Evolutionary conservation across 1,284 basidiomycete species (phyloP).

Genomic region (Rhodofomes roseus): DNA sequence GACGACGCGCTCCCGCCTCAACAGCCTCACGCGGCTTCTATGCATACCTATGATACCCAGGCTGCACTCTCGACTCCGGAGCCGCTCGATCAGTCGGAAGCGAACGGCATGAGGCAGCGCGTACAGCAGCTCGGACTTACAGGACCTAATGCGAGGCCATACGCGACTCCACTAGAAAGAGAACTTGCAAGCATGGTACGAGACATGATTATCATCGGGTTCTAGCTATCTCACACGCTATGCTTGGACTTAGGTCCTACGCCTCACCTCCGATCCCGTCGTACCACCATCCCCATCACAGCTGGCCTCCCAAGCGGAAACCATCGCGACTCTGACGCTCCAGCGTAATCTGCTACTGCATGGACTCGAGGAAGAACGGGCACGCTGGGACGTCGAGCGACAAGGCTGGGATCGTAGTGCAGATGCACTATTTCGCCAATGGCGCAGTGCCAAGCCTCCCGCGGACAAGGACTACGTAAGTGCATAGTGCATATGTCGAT

Average conservation of each 20-base stretch:
- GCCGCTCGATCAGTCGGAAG: conserved; percentile 28
- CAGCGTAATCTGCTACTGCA: conserved; percentile 57
- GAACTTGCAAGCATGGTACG: conserved; percentile 60
- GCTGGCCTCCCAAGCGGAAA: conserved; percentile 55
- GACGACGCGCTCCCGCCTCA: background rate
- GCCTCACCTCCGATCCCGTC: conserved; percentile 35
- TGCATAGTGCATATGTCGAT: conserved; percentile 7
- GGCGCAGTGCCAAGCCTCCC: conserved; percentile 32
- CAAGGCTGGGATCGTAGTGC: conserved; percentile 57
- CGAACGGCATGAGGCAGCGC: conserved; percentile 29
- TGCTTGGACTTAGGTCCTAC: conserved; percentile 41
- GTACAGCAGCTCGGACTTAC: conserved; percentile 23
- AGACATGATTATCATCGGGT: background rate
- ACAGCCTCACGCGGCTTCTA: background rate
- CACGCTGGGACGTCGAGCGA: conserved; percentile 46
- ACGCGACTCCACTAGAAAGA: conserved; percentile 35
- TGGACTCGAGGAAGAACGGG: conserved; percentile 50
- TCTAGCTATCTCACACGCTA: background rate
- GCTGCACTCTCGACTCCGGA: conserved; percentile 22
- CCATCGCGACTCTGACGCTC: conserved; percentile 48
- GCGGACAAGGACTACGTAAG: conserved; percentile 42
- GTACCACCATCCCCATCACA: conserved; percentile 41
- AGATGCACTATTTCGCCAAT: conserved; percentile 55
- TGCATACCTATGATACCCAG: background rate
- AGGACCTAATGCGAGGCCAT: conserved; percentile 12